phyloP scores from a whole-genome alignment of 2,329 filamentous ascomycete species.

The Pseudohalonectria lignicola region DNA sequence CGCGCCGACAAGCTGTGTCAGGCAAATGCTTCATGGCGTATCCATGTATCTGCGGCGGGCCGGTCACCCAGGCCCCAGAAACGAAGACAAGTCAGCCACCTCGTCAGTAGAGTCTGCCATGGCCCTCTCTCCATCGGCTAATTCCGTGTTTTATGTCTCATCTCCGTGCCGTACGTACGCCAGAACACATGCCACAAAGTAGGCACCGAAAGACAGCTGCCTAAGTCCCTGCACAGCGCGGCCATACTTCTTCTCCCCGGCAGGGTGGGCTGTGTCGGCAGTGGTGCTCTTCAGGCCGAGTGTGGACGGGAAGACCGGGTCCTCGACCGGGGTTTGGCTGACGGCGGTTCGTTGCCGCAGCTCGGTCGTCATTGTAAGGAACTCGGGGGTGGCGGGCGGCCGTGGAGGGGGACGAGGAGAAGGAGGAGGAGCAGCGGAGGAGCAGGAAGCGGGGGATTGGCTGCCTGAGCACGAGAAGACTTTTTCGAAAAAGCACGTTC shows the following conservation, averaged over 20 bases:
- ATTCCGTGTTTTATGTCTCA: no score
- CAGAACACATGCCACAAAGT: slow-evolving; percentile 37
- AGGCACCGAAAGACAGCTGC: slow-evolving; percentile 37
- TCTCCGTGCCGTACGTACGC: slow-evolving; percentile 28
- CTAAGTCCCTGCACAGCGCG: slow-evolving; percentile 37
- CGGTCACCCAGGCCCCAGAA: no score
- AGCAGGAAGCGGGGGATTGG: no score
- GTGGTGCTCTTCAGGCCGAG: slow-evolving; percentile 11
- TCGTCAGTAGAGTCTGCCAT: no score
- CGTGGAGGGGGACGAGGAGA: no score
- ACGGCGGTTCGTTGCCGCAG: slow-evolving; percentile 20
- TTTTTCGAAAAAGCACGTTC: background rate
- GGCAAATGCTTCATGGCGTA: slow-evolving; percentile 42
- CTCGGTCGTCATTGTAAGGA: slow-evolving; percentile 10
- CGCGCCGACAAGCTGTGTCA: slow-evolving; percentile 65
- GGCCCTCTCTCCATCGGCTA: no score
- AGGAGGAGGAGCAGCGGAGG: no score
- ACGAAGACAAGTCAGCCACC: no score
- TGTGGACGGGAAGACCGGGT: background rate
- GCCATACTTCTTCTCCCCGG: slow-evolving; percentile 43
- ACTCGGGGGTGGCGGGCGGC: background rate
- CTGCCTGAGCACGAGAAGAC: no score
- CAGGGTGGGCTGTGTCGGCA: slow-evolving; percentile 29
- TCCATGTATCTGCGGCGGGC: no score
- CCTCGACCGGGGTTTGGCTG: background rate